These are phyloP conservation scores for Mycena sanguinolenta DNA, from an alignment of 768 basidiomycete species.

Conservation along the genomic window DNA sequence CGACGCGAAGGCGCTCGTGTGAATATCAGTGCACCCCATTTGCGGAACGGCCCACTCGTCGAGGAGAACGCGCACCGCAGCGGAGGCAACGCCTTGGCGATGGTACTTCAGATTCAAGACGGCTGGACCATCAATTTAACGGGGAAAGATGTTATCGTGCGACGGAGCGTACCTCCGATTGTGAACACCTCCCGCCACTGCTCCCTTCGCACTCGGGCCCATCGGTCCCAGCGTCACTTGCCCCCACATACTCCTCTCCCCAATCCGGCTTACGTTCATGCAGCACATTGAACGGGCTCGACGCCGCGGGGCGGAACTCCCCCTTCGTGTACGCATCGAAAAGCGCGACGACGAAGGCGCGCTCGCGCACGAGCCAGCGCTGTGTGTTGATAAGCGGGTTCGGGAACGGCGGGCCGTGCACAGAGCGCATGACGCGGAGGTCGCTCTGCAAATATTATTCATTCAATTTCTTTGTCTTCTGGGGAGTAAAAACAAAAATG, in stretches of 20 bases:
- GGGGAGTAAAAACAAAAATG: no score
- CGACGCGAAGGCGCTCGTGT: slow-evolving; percentile 17
- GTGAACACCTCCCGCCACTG: slow-evolving; percentile 28
- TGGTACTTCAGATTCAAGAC: slow-evolving; percentile 30
- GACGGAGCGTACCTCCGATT: slow-evolving; percentile 12
- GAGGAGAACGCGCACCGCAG: slow-evolving; percentile 28
- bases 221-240: slow-evolving; percentile 22
- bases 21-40: slow-evolving; percentile 37
- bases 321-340: slow-evolving; percentile 27
- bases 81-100: slow-evolving; percentile 31
- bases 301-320: slow-evolving; percentile 17
- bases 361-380: slow-evolving; percentile 27
- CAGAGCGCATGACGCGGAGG: slow-evolving; percentile 32
- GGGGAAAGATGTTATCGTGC: no score
- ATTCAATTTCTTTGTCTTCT: neutral
- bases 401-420: slow-evolving; percentile 34
- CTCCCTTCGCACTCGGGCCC: slow-evolving; percentile 19
- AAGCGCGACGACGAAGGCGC: slow-evolving; percentile 4
- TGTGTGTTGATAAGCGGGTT: slow-evolving; percentile 6
- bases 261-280: slow-evolving; percentile 26
- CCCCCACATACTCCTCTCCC: slow-evolving; percentile 29
- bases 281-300: slow-evolving; percentile 25
- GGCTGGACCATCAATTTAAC: slow-evolving; percentile 2
- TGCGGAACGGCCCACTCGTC: slow-evolving; percentile 33
- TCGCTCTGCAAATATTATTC: slow-evolving; percentile 27